Conservation (phyloP, 1,284 basidiomycete species). For the Mycosarcoma maydis region DNA sequence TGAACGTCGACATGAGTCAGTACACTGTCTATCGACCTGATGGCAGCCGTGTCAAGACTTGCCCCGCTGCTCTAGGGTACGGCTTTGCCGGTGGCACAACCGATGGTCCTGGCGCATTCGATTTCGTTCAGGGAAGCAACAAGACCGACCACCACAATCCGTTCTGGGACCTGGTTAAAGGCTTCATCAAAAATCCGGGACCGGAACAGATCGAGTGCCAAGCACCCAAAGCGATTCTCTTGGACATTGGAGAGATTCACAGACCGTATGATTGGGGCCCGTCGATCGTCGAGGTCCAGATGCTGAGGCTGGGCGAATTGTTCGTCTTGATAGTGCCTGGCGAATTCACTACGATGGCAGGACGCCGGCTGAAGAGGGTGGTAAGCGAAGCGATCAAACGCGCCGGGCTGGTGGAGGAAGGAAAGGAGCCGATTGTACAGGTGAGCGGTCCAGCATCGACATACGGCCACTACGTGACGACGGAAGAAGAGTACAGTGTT, state of each 20-base stretch:
- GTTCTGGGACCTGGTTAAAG: conserved; percentile 78
- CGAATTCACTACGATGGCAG: conserved; percentile 74
- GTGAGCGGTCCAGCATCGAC: conserved; percentile 78
- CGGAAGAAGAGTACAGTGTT: conserved; percentile 78
- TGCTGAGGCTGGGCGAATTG: conserved; percentile 80
- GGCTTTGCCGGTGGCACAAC: conserved; percentile 75
- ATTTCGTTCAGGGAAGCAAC: conserved; percentile 82
- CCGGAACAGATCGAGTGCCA: conserved; percentile 78
- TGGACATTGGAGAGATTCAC: conserved; percentile 59
- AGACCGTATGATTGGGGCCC: conserved; percentile 80
- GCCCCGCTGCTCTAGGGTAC: conserved; percentile 77
- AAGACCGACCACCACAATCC: conserved; percentile 75
- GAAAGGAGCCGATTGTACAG: conserved; percentile 51
- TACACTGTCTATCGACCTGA: conserved; percentile 76
- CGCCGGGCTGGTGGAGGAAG: conserved; percentile 73
- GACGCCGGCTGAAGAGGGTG: conserved; percentile 72
- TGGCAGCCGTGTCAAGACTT: conserved; percentile 77
- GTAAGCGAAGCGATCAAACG: conserved; percentile 75
- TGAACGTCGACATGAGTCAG: conserved; percentile 73
- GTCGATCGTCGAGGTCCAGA: conserved; percentile 79
- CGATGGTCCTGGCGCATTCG: conserved; percentile 81
- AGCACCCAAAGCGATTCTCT: conserved; percentile 79
- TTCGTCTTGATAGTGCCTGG: conserved; percentile 81
- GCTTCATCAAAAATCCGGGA: conserved; percentile 75
- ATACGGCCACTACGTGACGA: conserved; percentile 78